Percentiles rank a stretch among this genome's conserved stretches.
Evolutionary conservation across 2,329 filamentous ascomycete genomes (phyloP).

Genomic region (Neonectria faginata): DNA sequence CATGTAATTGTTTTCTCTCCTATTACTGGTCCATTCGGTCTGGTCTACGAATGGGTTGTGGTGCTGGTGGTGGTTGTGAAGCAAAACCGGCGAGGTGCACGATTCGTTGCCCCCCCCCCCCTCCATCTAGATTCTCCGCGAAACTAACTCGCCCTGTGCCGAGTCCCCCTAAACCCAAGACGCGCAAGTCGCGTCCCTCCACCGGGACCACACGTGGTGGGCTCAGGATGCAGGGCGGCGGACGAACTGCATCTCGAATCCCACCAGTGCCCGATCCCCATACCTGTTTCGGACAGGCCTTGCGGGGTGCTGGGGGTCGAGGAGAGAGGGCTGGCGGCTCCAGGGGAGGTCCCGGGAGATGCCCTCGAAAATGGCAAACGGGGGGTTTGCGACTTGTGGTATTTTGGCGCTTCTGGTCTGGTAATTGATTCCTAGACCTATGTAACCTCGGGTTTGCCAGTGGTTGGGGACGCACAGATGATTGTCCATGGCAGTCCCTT

Average conservation of each 20-base stretch:
- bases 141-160: conserved; percentile 28
- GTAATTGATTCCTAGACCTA: not conserved
- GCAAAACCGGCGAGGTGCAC: not conserved
- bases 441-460: conserved; percentile 1
- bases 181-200: conserved; percentile 26
- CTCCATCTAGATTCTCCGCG: conserved; percentile 33
- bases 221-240: conserved; percentile 41
- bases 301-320: conserved; percentile 32
- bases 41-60: conserved; percentile 2
- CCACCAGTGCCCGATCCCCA: conserved; percentile 35
- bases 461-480: conserved; percentile 11
- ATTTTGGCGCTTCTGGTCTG: conserved; percentile 8
- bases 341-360: conserved; percentile 10
- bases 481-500: conserved; percentile 14
- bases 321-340: no score
- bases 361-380: conserved; percentile 23
- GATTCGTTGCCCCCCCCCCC: not conserved
- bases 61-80: conserved; percentile 15
- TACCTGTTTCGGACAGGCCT: conserved; percentile 22
- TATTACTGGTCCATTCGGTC: conserved; percentile 18
- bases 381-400: not conserved
- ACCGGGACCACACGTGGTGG: conserved; percentile 43
- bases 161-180: conserved; percentile 19
- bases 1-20: conserved; percentile 1
- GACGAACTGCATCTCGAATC: conserved; percentile 43